Evolutionary conservation across 2,329 filamentous ascomycete species (phyloP), one percentile per base, ranked within the genome.

Genomic region (Aspergillus novofumigatus): DNA sequence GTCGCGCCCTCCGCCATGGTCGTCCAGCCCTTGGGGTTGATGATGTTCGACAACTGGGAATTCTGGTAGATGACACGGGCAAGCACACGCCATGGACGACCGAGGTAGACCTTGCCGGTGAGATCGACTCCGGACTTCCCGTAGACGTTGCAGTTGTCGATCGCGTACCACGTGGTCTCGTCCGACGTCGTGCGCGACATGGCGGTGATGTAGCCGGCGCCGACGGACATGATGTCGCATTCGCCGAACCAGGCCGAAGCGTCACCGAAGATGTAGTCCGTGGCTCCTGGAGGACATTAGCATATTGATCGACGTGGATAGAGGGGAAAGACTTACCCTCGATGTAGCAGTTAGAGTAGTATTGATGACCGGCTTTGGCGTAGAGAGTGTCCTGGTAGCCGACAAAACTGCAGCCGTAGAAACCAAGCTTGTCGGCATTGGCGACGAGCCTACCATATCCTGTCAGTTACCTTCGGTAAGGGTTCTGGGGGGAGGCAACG

Each of bases 381-480:
- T 72, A 72, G 4, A 74, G 59, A 0, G 72, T 75, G 47, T 75
- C 72, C 48, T 74, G 72, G 50, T 73, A 74, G 1, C 72, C 68
- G 2, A 59, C 57, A 54, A 74, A 73, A 20, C 66, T 63, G 47
- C 71, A 73, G 2, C 66, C 72, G 28, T 74, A 74, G 53, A 73
- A 74, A 5, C 66, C 69, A 9, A 72, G 67, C 20, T 64, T 54
- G 42, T 72, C 57, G 4, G 67, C 71, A 44, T 69, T 70, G 3
- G 61, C 70, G 5, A 67, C 62, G 1, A 69, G 58, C 17, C 67
- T 69, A 52, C 1, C 5, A 17, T 11, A 35, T 50, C 17, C 0
- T 23, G 20, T 29, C 11, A 28, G 2, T 14, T 6, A 21, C 23
- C 8, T 4, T 2, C 8, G 25, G 20, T 4, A 14, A 25, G 2